Evolutionary conservation across 202 grass and related monocot species (phyloP).

Genomic region (Hordeum pubiflorum): DNA sequence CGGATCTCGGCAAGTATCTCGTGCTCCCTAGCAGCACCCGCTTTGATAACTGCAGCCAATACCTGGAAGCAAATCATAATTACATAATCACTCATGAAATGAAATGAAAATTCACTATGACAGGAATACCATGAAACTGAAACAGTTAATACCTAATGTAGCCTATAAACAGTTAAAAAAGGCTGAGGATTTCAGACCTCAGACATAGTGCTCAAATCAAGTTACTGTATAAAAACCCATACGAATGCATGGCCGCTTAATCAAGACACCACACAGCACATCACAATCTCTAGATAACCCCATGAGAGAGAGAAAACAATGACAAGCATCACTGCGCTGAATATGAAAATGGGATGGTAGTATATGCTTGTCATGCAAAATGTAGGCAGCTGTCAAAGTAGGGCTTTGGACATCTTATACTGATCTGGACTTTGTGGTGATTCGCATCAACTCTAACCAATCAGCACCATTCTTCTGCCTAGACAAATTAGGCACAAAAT

Average conservation of each 20-base stretch:
- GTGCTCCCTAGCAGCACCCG: constrained; percentile 93
- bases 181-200: neutral
- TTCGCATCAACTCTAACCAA: neutral
- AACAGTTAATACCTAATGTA: neutral
- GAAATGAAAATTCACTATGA: neutral
- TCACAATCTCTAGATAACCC: neutral
- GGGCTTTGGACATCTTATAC: neutral
- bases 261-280: neutral
- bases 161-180: neutral
- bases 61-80: constrained; percentile 46
- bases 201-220: neutral
- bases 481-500: neutral
- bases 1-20: constrained; percentile 98
- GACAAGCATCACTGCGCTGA: neutral
- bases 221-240: neutral
- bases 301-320: neutral
- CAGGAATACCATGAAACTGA: neutral
- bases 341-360: neutral
- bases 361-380: neutral
- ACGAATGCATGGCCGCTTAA: neutral
- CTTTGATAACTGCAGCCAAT: constrained; percentile 96
- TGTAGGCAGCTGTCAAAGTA: neutral
- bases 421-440: neutral
- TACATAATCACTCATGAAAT: neutral
- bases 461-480: neutral